Base-by-base conservation (phyloP, 345 rosid species). In the Corchorus capsularis region DNA sequence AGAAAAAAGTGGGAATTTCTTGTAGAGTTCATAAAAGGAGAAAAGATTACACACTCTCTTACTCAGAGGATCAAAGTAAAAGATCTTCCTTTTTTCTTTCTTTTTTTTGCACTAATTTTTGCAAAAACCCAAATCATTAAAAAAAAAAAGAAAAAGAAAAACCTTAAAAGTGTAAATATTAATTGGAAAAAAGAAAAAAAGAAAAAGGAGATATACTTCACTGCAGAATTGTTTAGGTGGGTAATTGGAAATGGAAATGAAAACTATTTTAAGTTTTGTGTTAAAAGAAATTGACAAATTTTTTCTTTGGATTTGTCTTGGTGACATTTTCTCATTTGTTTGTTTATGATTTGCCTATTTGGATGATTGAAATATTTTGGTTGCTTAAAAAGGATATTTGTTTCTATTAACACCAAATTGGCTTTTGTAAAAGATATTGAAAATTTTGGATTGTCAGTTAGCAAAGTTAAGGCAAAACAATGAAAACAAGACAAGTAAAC, bases 41-140 rank as follows among this genome's bases (percentile, higher is more conserved):
- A 75, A 70, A 77, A 72, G 54, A 78, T 77, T 41, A 59, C 77
- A 0, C 34, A 19, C 50, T 41, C 37, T 45, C 35, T 66, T 10
- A 11, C 52, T 1, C 8, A 71, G 75, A 77, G 56, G 41, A 75
- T 77, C 73, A 37, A 69, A 43, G 41, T 52, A 35, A 47, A 75
- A 62, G 76, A 11, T 17, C 62, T 62, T 67, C 47, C 72, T 56
- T 78, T 75, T 27, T 27, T 27, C 27, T 27, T 27, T 27, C 27
- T 27, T 27, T 27, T 27, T 27, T 27, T 72, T 66, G 46, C 75
- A 68, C 76, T 16, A 72, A 63, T 50, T 69, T 60, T 5, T 55
- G 49, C 82, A 43, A n/a, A 34, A 1, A 19, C 8, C 61, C 17
- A 10, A 41, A 47, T 50, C 7, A 13, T 2, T n/a, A n/a, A n/a